phyloP scores from a whole-genome alignment of 2,329 filamentous ascomycete species.

The Fusarium graminum region DNA sequence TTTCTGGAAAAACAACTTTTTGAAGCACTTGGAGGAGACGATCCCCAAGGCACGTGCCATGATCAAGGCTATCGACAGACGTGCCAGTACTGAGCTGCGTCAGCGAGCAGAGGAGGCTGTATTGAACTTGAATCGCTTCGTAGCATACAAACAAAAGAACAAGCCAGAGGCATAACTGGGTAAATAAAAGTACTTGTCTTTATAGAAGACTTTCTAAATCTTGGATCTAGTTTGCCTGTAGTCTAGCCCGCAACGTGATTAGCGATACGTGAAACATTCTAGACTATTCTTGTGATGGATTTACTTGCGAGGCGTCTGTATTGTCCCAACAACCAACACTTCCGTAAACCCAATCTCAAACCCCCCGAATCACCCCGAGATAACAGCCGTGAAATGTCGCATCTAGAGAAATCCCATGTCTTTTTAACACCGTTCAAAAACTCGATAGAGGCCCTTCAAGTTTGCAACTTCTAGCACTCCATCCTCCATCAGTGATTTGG shows the following conservation, averaged over 20 bases:
- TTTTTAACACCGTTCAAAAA: constrained; percentile 90
- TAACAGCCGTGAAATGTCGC: constrained; percentile 3
- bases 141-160: constrained; percentile 74
- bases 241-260: background rate
- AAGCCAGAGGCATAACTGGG: constrained; percentile 53
- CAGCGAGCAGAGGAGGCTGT: constrained; percentile 70
- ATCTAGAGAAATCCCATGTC: constrained; percentile 7
- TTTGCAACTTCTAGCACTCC: constrained; percentile 88
- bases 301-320: constrained; percentile 1
- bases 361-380: constrained; percentile 9
- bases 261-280: background rate
- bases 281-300: constrained; percentile 8
- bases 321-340: constrained; percentile 8
- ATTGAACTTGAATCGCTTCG: constrained; percentile 71
- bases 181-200: constrained; percentile 29
- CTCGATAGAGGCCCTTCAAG: constrained; percentile 90
- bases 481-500: constrained; percentile 78
- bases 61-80: constrained; percentile 73
- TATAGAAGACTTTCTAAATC: constrained; percentile 2
- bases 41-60: constrained; percentile 67
- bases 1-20: constrained; percentile 73
- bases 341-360: constrained; percentile 10
- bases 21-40: constrained; percentile 68
- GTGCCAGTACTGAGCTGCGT: constrained; percentile 67
- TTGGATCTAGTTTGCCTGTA: constrained; percentile 1